Conservation (phyloP, 1,284 basidiomycete species). For the Singerocomus inundabilis region DNA sequence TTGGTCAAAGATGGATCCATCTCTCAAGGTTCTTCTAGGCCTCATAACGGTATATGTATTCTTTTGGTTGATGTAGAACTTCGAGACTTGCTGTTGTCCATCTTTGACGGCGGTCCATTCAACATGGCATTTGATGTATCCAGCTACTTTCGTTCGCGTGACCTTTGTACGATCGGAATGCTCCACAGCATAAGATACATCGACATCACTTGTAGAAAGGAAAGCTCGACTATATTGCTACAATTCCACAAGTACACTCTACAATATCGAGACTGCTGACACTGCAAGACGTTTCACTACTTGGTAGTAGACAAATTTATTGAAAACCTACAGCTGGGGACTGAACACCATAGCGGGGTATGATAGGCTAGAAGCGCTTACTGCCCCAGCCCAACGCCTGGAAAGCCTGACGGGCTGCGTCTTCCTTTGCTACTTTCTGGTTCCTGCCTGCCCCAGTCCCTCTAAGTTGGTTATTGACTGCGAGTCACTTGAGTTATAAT, state of each 20-base stretch:
- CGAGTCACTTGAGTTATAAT: constrained; percentile 1
- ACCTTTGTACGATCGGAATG: not conserved
- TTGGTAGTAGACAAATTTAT: constrained; percentile 4
- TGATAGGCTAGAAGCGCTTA: constrained; percentile 11
- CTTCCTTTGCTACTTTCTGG: constrained; percentile 56
- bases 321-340: constrained; percentile 14
- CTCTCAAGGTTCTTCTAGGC: constrained; percentile 60
- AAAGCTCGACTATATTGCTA: constrained; percentile 1
- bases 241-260: constrained; percentile 5
- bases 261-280: not conserved
- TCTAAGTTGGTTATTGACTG: constrained; percentile 45
- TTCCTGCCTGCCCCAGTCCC: constrained; percentile 48
- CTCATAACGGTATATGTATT: constrained; percentile 61
- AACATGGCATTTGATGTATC: not conserved
- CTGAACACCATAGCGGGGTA: constrained; percentile 2
- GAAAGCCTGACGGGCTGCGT: constrained; percentile 52
- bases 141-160: not conserved
- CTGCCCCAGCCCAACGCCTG: constrained; percentile 46
- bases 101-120: not conserved
- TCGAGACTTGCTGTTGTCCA: not conserved
- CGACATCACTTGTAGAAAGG: not conserved
- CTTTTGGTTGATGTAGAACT: constrained; percentile 53
- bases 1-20: constrained; percentile 55
- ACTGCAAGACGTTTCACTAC: not conserved
- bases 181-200: not conserved